These are phyloP conservation scores for Trichoderma asperelloides DNA, from an alignment of 495 filamentous ascomycete genomes.

Conservation along the genomic window DNA sequence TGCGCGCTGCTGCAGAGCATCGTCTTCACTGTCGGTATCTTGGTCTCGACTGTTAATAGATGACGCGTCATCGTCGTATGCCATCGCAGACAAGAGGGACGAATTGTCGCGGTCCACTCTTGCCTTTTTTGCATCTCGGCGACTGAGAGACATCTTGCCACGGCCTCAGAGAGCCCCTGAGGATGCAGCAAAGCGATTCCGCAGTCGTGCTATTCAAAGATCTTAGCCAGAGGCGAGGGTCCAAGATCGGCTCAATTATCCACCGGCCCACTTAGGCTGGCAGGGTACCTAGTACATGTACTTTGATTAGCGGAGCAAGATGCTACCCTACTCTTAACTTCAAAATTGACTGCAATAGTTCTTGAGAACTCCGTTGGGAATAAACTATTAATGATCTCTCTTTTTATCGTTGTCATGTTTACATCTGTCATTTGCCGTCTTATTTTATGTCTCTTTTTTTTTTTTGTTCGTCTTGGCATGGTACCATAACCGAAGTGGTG, in stretches of 20 bases:
- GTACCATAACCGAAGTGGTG: too few species aligned
- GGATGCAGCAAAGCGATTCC: not conserved
- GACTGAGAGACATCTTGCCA: not conserved
- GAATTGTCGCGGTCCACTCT: conserved; percentile 16
- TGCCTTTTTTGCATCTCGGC: conserved; percentile 12
- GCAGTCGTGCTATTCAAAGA: not conserved
- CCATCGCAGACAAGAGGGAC: conserved; percentile 51
- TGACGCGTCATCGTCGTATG: conserved; percentile 59
- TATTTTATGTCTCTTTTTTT: too few species aligned
- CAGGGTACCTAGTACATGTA: too few species aligned
- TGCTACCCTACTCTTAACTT: too few species aligned
- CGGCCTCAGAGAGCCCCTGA: not conserved
- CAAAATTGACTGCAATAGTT: too few species aligned
- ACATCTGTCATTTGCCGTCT: too few species aligned
- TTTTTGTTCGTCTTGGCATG: too few species aligned
- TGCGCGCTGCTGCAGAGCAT: conserved; percentile 52
- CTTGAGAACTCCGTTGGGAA: too few species aligned
- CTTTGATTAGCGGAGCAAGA: too few species aligned
- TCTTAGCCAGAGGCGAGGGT: not conserved
- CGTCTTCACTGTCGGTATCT: conserved; percentile 70
- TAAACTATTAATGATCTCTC: too few species aligned
- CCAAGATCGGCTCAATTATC: not conserved
- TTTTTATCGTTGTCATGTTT: too few species aligned
- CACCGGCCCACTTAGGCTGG: not conserved
- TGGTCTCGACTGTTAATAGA: conserved; percentile 60